Evolutionary conservation across 1,284 basidiomycete genomes (phyloP).

Genomic region (Cutaneotrichosporon sp.): DNA sequence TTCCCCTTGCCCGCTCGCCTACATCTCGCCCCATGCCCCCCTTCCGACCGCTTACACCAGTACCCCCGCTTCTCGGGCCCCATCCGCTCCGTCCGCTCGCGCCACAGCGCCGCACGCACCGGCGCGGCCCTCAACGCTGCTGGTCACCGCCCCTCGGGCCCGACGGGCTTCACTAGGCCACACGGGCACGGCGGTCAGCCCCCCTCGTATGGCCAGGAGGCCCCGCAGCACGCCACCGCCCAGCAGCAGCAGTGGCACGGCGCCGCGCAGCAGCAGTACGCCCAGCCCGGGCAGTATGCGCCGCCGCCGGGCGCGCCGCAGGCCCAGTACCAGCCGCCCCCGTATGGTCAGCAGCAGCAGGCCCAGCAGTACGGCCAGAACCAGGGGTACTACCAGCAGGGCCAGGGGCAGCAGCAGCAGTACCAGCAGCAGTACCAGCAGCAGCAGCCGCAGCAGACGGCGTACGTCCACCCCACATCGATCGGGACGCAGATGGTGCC

Average conservation of each 20-base stretch:
- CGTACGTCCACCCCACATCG: conserved; percentile 1
- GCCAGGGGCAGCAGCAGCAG: not conserved
- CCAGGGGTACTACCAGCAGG: not conserved
- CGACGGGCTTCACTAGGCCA: not conserved
- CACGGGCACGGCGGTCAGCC: not conserved
- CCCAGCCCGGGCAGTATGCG: not conserved
- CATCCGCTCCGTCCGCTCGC: conserved; percentile 4
- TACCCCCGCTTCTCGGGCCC: conserved; percentile 1
- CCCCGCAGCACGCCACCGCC: not conserved
- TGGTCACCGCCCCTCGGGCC: not conserved
- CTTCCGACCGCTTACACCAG: not conserved
- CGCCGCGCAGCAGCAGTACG: not conserved
- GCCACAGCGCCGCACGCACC: conserved; percentile 2
- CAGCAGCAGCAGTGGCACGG: not conserved
- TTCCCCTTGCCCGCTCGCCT: too few relatives aligned
- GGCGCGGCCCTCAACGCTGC: conserved; percentile 6
- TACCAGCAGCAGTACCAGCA: not conserved
- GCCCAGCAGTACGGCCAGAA: not conserved
- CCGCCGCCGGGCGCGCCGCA: not conserved
- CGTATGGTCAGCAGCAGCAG: not conserved
- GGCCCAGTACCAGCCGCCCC: not conserved
- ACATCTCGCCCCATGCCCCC: not conserved
- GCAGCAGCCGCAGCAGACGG: not conserved
- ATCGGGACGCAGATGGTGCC: conserved; percentile 8
- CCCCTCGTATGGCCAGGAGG: conserved; percentile 3